Evolutionary conservation across 129 eudicot genomes (phyloP).

Genomic region (Pulicaria dysenterica): DNA sequence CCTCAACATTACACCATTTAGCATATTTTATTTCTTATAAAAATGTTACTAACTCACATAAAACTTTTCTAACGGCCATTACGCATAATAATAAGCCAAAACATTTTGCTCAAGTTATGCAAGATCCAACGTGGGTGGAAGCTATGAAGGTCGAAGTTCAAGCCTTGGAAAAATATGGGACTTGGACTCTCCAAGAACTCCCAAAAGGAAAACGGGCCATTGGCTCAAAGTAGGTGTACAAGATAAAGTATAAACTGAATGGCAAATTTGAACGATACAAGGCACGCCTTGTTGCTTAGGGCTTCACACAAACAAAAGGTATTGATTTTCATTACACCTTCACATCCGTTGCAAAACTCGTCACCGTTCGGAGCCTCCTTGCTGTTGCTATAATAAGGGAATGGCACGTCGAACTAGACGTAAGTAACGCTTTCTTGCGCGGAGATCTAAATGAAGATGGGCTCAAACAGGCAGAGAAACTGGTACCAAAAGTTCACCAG

Average conservation of each 20-base stretch:
- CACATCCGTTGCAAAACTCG: background rate
- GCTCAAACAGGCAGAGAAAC: background rate
- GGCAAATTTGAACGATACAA: background rate
- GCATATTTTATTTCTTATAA: background rate
- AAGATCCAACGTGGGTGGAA: background rate
- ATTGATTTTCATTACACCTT: background rate
- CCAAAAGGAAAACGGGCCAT: background rate
- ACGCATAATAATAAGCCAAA: conserved; percentile 8
- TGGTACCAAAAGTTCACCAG: background rate
- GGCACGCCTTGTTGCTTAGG: background rate
- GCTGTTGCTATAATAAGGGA: background rate
- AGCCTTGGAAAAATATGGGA: too few relatives aligned
- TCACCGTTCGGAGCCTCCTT: background rate
- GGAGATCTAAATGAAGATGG: background rate
- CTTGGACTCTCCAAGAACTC: too few relatives aligned
- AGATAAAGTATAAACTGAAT: background rate
- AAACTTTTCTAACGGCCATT: background rate
- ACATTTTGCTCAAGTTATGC: background rate
- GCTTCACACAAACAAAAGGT: background rate
- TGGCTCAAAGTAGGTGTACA: background rate
- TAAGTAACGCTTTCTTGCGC: background rate
- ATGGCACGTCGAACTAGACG: background rate
- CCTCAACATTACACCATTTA: conserved; percentile 10
- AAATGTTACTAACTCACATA: background rate
- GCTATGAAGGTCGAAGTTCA: too few relatives aligned